Conservation (phyloP, 2,329 filamentous ascomycete species). For the Pseudogymnoascus destructans region DNA sequence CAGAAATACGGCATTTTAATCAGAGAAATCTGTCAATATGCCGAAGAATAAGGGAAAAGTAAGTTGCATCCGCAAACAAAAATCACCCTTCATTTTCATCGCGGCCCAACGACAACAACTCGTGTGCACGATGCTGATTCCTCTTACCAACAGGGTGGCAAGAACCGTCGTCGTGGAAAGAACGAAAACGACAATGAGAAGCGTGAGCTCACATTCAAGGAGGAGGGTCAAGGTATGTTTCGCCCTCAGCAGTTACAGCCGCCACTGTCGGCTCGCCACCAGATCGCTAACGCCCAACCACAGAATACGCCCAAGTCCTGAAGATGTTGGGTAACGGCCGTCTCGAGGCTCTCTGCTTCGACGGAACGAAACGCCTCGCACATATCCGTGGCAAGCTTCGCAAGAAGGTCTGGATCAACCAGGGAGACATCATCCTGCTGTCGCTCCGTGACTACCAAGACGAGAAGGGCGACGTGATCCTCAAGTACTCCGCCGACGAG, state of each 20-base stretch:
- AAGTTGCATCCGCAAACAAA: constrained; percentile 26
- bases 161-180: constrained; percentile 97
- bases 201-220: constrained; percentile 96
- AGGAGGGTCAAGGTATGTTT: constrained; percentile 70
- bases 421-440: constrained; percentile 84
- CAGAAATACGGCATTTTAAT: constrained; percentile 5
- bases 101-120: constrained; percentile 1
- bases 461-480: constrained; percentile 83
- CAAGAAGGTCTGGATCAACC: constrained; percentile 99
- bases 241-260: background rate
- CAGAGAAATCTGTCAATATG: constrained; percentile 44
- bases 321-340: constrained; percentile 97
- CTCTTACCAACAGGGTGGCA: constrained; percentile 59
- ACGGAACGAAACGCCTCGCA: constrained; percentile 74
- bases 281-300: constrained; percentile 7
- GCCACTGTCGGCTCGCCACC: background rate
- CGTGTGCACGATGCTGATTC: constrained; percentile 11
- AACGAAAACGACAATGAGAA: constrained; percentile 99
- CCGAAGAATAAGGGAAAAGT: constrained; percentile 99
- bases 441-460: constrained; percentile 87
- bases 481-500: constrained; percentile 95
- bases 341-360: constrained; percentile 83
- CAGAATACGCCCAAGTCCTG: constrained; percentile 71
- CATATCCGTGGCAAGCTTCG: constrained; percentile 91
- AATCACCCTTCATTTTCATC: constrained; percentile 11